Base-by-base conservation (phyloP, 352 stramenopile species). In the Pythium sp. region DNA sequence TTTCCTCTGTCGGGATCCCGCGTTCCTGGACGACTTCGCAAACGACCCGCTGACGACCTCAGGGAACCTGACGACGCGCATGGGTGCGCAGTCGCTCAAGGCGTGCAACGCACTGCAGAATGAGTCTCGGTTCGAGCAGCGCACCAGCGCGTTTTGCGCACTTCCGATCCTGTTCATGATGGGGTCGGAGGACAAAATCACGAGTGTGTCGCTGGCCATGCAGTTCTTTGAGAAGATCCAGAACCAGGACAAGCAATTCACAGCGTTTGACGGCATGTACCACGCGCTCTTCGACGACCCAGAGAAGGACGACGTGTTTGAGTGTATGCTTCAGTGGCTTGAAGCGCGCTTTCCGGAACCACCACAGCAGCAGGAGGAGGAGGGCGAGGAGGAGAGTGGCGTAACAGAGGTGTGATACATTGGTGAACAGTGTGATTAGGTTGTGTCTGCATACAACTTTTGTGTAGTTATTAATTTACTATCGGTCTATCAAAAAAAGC, bases 201-300 rank as follows among this genome's bases (percentile, higher is more conserved):
- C 76, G 58, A 85, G 71, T 60, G 51, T 84, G 8, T 65, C 73
- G 24, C 34, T 81, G 14, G 80, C 80, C 1, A 12, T 78, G 32
- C 53, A 73, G 36, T 91, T 90, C 53, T 76, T 79, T 57, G 64
- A 58, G 7, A 72, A 73, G 2, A 20, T 81, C 20, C 62, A 62
- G 1, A 79, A 62, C 47, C 62, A 51, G 7, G 81, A 91, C 75
- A 92, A 92, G 67, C 68, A 80, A 30, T 76, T 90, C 54, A 80
- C 78, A 63, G 53, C 80, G 5, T 81, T 92, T 26, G 68, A 78
- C 2, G 82, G 79, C 4, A 65, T 81, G 14, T 90, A 72, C 58
- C 82, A 92, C 28, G 74, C 74, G 32, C 70, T 90, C 9, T 90
- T 81, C 59, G 77, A 91, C 38, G 84, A 92, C 63, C 78, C 75